A percentile compares a stretch with the other conserved stretches of the same genome.
Conservation (phyloP, 106 monocot species). For the Alisma plantagoaquatica region DNA sequence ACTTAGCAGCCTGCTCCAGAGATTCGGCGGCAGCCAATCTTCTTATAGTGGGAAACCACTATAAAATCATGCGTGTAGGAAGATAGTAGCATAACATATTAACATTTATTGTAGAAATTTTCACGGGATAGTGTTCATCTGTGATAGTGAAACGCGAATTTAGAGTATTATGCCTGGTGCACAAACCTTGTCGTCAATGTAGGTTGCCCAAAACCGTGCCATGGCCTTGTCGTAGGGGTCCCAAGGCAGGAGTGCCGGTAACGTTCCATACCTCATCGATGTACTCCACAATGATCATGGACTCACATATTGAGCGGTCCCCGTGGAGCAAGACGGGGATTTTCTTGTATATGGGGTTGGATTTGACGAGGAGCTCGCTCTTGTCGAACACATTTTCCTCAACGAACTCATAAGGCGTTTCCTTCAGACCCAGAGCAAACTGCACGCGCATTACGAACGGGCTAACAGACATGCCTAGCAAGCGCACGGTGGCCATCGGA, state of each 20-base stretch:
- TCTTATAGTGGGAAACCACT: neutral
- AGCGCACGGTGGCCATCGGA: no score
- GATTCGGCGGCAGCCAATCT: neutral
- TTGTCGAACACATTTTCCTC: neutral
- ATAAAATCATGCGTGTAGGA: neutral
- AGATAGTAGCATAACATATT: no score
- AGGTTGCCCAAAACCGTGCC: neutral
- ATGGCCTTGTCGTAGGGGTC: conserved; percentile 2
- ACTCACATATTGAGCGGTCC: conserved; percentile 5
- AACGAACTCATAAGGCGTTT: conserved; percentile 9
- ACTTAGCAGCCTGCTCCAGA: neutral
- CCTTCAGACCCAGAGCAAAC: conserved; percentile 9
- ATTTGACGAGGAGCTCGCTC: conserved; percentile 15
- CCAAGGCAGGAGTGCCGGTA: conserved; percentile 1
- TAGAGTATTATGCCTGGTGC: no score
- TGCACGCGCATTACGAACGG: conserved; percentile 10
- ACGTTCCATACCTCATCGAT: conserved; percentile 12
- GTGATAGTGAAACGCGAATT: no score
- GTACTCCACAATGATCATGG: conserved; percentile 15
- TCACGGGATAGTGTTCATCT: neutral
- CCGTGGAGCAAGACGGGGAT: conserved; percentile 16
- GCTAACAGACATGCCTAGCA: conserved; percentile 6
- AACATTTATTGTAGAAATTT: neutral
- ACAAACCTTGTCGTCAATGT: conserved; percentile 3
- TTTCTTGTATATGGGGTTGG: conserved; percentile 16